Evolutionary conservation across 495 filamentous ascomycete genomes (phyloP).

Genomic region (Neurospora hispaniola): DNA sequence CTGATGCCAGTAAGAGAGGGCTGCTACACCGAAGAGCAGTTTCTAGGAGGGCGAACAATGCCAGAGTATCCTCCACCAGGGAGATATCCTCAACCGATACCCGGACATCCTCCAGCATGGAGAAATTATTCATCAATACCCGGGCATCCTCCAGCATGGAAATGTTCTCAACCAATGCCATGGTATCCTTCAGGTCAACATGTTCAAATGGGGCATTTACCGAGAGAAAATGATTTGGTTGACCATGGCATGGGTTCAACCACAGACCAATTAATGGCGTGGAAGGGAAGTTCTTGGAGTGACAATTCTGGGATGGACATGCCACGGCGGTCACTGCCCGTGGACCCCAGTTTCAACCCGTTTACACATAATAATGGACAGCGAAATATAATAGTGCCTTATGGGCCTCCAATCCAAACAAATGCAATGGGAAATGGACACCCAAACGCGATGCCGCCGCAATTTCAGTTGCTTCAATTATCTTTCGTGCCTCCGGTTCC

Average conservation of each 20-base stretch:
- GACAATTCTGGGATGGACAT: neutral
- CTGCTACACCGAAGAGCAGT: neutral
- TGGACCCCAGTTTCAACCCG: neutral
- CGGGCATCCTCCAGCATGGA: neutral
- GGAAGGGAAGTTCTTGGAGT: neutral
- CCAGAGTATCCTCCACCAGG: neutral
- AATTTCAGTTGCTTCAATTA: neutral
- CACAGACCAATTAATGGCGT: neutral
- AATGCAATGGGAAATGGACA: neutral
- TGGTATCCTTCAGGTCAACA: neutral
- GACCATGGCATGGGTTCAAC: neutral
- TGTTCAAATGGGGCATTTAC: neutral
- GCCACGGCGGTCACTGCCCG: neutral
- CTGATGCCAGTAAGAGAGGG: neutral
- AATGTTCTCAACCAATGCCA: neutral
- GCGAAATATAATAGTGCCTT: neutral
- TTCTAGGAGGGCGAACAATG: neutral
- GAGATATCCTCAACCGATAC: neutral
- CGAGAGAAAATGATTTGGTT: neutral
- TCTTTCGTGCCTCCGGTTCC: neutral
- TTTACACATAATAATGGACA: neutral
- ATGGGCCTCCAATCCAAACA: neutral
- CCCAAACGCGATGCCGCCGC: neutral
- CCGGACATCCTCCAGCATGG: neutral
- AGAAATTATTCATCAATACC: neutral